phyloP scores from a whole-genome alignment of 768 basidiomycete species.

The Suillus plorans region DNA sequence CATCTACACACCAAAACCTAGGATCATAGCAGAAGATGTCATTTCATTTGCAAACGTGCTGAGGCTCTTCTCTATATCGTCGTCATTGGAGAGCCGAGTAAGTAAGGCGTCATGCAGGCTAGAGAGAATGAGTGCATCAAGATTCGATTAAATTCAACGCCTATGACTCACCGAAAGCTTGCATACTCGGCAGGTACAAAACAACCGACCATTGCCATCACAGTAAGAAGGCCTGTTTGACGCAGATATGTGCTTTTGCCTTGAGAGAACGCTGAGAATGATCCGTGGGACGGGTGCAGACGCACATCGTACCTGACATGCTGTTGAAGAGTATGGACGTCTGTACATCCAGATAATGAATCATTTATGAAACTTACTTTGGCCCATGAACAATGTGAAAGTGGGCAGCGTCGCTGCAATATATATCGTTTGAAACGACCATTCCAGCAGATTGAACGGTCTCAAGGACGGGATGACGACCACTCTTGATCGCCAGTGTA shows the following conservation, averaged over 20 bases:
- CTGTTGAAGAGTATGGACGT: conserved; percentile 29
- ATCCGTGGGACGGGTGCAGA: conserved; percentile 14
- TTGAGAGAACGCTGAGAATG: conserved; percentile 16
- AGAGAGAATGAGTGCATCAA: neutral
- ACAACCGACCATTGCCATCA: conserved; percentile 89
- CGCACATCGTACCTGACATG: conserved; percentile 50
- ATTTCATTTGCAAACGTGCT: conserved; percentile 98
- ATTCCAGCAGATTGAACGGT: conserved; percentile 63
- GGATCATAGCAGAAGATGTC: conserved; percentile 88
- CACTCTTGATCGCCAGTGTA: conserved; percentile 85
- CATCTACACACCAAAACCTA: conserved; percentile 45
- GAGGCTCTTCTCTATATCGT: conserved; percentile 83
- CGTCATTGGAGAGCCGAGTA: conserved; percentile 90
- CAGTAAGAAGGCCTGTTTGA: conserved; percentile 77
- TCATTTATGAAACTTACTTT: conserved; percentile 51
- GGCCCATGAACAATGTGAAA: conserved; percentile 95
- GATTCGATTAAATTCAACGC: too few relatives aligned
- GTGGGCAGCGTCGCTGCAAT: conserved; percentile 76
- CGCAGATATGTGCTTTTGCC: conserved; percentile 94
- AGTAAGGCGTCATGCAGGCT: conserved; percentile 85
- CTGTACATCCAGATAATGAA: neutral
- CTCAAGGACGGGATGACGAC: conserved; percentile 87
- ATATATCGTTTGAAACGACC: conserved; percentile 88
- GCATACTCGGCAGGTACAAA: conserved; percentile 95
- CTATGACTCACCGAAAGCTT: conserved; percentile 62